A percentile compares a stretch with the other conserved stretches of the same genome.
Conservation (phyloP, 495 filamentous ascomycete genomes). For the Penicillium paradoxum region DNA sequence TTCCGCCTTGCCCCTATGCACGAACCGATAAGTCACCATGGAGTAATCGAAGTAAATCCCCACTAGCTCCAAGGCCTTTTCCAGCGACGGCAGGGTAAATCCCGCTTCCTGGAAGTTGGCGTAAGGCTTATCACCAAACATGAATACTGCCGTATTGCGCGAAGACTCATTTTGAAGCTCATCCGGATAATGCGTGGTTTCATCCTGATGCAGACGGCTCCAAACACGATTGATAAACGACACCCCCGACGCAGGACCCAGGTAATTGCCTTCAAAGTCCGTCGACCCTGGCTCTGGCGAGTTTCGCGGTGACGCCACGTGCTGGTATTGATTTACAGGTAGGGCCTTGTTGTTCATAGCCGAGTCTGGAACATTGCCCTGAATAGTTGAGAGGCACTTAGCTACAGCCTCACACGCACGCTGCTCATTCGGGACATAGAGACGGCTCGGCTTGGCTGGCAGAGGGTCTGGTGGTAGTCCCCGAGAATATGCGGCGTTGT, state of each 20-base stretch:
- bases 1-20: conserved; percentile 40
- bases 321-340: not conserved
- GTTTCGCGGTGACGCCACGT: conserved; percentile 25
- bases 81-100: conserved; percentile 33
- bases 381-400: conserved; percentile 5
- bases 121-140: conserved; percentile 45
- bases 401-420: conserved; percentile 5
- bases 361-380: conserved; percentile 7
- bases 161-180: conserved; percentile 32
- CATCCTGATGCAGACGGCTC: conserved; percentile 41
- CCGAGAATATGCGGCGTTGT: conserved; percentile 42
- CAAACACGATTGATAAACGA: conserved; percentile 46
- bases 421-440: not conserved
- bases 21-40: conserved; percentile 45
- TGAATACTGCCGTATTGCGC: conserved; percentile 38
- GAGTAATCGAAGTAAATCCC: conserved; percentile 44
- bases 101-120: conserved; percentile 24
- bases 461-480: conserved; percentile 41
- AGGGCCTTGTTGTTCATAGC: conserved; percentile 5
- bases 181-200: conserved; percentile 30
- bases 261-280: conserved; percentile 45
- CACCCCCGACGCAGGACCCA: conserved; percentile 42
- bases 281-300: conserved; percentile 43
- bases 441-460: conserved; percentile 22
- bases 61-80: conserved; percentile 34